Evolutionary conservation across 768 basidiomycete genomes (phyloP).

Genomic region (Astraeus odoratus): DNA sequence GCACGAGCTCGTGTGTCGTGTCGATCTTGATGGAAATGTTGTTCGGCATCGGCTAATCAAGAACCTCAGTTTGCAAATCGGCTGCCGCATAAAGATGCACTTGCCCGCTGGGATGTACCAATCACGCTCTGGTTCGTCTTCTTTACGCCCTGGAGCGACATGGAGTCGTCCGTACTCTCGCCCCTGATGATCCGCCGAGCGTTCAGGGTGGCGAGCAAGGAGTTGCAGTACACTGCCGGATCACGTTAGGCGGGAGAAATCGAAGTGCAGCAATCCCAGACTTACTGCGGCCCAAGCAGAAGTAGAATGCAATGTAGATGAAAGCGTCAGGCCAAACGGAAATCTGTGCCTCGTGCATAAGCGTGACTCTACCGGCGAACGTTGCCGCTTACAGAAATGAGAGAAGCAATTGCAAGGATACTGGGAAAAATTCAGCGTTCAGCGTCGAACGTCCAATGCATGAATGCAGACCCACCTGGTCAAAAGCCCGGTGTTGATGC

Average conservation of each 20-base stretch:
- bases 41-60: constrained; percentile 24
- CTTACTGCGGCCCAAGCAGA: constrained; percentile 52
- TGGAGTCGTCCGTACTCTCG: constrained; percentile 2
- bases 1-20: constrained; percentile 46
- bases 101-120: constrained; percentile 10
- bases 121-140: constrained; percentile 13
- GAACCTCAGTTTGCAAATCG: neutral
- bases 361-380: neutral
- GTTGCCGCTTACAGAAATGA: constrained; percentile 36
- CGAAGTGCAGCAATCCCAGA: constrained; percentile 4
- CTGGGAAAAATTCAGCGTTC: constrained; percentile 17
- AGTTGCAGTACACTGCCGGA: constrained; percentile 48
- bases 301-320: constrained; percentile 55
- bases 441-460: neutral
- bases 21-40: constrained; percentile 62
- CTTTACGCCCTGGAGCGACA: constrained; percentile 23
- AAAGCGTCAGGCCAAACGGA: constrained; percentile 39
- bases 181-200: constrained; percentile 41
- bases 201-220: constrained; percentile 55
- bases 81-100: neutral
- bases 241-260: neutral
- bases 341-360: constrained; percentile 31
- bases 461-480: constrained; percentile 22
- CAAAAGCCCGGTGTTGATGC: constrained; percentile 35
- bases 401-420: constrained; percentile 47